Conservation (phyloP, 768 basidiomycete genomes). For the Boletus rufocinnamomeus region DNA sequence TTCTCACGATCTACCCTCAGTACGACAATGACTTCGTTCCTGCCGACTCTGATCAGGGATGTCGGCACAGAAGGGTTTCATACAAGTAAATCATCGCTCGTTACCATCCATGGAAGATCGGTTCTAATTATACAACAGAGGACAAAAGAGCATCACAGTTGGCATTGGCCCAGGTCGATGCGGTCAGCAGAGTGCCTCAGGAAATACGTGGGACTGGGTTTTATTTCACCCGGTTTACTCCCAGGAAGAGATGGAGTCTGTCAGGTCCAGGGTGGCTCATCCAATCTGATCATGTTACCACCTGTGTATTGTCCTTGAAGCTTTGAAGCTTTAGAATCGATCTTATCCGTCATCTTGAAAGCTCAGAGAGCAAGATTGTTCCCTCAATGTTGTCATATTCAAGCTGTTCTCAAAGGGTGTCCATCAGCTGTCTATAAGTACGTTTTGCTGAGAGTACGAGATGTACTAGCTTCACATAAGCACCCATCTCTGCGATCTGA, state of each 20-base stretch:
- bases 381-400: slow-evolving; percentile 99
- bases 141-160: slow-evolving; percentile 25
- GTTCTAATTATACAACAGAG: slow-evolving; percentile 20
- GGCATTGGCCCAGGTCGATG: slow-evolving; percentile 35
- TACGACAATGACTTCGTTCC: slow-evolving; percentile 98
- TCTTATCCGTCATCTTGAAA: slow-evolving; percentile 92
- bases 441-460: neutral
- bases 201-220: slow-evolving; percentile 82
- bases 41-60: slow-evolving; percentile 85
- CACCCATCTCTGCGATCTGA: slow-evolving; percentile 99
- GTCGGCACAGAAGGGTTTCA: slow-evolving; percentile 40
- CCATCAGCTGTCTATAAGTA: neutral
- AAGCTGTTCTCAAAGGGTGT: slow-evolving; percentile 51
- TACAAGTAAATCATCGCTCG: slow-evolving; percentile 23
- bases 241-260: slow-evolving; percentile 66
- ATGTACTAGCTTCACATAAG: slow-evolving; percentile 94
- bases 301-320: no score
- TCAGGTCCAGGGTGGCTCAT: no score
- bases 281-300: no score
- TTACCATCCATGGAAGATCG: neutral
- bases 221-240: slow-evolving; percentile 93
- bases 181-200: slow-evolving; percentile 54
- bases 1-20: slow-evolving; percentile 99
- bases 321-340: slow-evolving; percentile 98
- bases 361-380: slow-evolving; percentile 98